Conservation (phyloP, 345 rosid genomes). For the Brassica cretica region DNA sequence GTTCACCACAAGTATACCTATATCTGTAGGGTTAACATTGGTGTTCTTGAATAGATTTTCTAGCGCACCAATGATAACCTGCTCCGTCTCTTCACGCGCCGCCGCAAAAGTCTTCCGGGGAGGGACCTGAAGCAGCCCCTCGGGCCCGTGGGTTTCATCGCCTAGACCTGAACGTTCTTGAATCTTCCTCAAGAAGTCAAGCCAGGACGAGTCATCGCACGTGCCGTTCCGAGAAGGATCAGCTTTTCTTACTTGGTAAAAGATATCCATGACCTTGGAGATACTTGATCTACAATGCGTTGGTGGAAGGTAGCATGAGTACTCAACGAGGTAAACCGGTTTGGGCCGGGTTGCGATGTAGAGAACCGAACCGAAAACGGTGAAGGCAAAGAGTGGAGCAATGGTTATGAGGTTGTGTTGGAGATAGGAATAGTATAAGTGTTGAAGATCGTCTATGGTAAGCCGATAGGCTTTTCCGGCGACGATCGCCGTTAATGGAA, state of each 20-base stretch:
- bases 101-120: conserved; percentile 57
- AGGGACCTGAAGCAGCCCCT: conserved; percentile 56
- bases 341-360: conserved; percentile 31
- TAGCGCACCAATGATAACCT: conserved; percentile 65
- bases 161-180: conserved; percentile 76
- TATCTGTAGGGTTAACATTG: conserved; percentile 59
- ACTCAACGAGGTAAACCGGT: conserved; percentile 39
- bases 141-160: conserved; percentile 64
- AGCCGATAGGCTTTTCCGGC: conserved; percentile 29
- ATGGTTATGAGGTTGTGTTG: conserved; percentile 25
- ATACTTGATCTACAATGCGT: conserved; percentile 13
- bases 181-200: conserved; percentile 68
- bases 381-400: background rate
- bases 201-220: conserved; percentile 29
- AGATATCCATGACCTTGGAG: conserved; percentile 26
- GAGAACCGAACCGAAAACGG: conserved; percentile 21
- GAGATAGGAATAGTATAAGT: conserved; percentile 21
- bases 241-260: conserved; percentile 38
- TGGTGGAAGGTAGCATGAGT: conserved; percentile 38
- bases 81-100: conserved; percentile 67
- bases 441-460: conserved; percentile 18
- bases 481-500: conserved; percentile 31
- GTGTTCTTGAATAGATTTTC: conserved; percentile 53
- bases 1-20: conserved; percentile 72
- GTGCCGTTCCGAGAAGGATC: conserved; percentile 40